phyloP scores from a whole-genome alignment of 129 eudicot species.

The Flaveria linearis region DNA sequence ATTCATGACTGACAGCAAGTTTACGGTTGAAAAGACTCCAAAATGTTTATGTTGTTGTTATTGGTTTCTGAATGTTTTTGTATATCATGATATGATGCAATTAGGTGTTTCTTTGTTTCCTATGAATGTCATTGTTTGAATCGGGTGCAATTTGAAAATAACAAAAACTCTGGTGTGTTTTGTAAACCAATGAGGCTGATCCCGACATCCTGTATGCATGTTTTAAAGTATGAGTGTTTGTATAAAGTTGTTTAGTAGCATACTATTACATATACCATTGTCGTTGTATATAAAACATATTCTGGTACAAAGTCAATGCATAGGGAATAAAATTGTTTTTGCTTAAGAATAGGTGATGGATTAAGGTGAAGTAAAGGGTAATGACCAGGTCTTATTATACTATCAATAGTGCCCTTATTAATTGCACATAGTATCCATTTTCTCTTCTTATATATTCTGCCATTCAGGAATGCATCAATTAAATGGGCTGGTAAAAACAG shows the following conservation, averaged over 20 bases:
- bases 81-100: too few relatives aligned
- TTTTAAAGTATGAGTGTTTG: not conserved
- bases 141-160: not conserved
- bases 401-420: not conserved
- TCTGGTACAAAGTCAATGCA: not conserved
- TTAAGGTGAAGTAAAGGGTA: not conserved
- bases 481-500: not conserved
- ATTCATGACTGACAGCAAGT: too few relatives aligned
- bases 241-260: not conserved
- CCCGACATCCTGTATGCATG: not conserved
- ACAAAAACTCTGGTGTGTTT: not conserved
- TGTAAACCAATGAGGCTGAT: not conserved
- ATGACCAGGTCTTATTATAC: not conserved
- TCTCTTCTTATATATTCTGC: not conserved
- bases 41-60: too few relatives aligned
- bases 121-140: not conserved
- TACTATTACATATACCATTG: not conserved
- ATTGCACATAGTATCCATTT: conserved; percentile 8
- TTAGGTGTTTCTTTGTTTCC: too few relatives aligned
- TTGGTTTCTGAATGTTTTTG: too few relatives aligned
- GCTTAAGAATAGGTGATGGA: not conserved
- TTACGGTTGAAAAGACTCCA: too few relatives aligned
- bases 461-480: not conserved
- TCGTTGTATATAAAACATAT: not conserved
- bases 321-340: not conserved